Evolutionary conservation across 2,329 filamentous ascomycete species (phyloP).

Genomic region (Thielaviopsis euricoi): DNA sequence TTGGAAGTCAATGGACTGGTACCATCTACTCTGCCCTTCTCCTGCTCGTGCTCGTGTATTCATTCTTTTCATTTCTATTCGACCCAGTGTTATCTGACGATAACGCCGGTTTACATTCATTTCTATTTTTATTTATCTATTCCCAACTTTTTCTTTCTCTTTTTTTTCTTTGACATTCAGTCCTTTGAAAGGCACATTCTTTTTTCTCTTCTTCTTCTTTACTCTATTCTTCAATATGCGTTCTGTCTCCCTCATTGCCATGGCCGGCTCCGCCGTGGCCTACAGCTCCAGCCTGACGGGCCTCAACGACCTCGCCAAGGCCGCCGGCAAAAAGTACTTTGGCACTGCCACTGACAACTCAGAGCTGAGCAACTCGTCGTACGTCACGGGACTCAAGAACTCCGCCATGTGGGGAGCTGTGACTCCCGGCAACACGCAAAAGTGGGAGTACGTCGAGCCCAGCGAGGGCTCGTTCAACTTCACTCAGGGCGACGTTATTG

Average conservation of each 20-base stretch:
- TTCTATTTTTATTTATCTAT: no score
- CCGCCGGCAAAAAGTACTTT: slow-evolving; percentile 40
- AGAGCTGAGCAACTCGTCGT: slow-evolving; percentile 27
- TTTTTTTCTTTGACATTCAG: no score
- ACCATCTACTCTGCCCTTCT: slow-evolving; percentile 5
- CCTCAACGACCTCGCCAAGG: slow-evolving; percentile 32
- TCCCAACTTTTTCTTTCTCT: not conserved
- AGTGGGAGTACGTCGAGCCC: slow-evolving; percentile 47
- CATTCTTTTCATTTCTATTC: no score
- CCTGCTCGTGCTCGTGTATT: not conserved
- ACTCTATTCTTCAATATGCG: slow-evolving; percentile 14
- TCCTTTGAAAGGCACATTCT: not conserved
- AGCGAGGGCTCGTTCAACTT: slow-evolving; percentile 41
- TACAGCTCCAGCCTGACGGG: slow-evolving; percentile 17
- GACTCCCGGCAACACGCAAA: slow-evolving; percentile 42
- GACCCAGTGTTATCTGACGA: not conserved
- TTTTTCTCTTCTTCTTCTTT: not conserved
- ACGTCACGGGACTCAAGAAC: slow-evolving; percentile 34
- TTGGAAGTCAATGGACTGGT: slow-evolving; percentile 8
- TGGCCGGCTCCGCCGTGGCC: slow-evolving; percentile 16
- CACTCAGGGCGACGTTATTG: slow-evolving; percentile 36
- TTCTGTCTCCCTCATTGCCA: slow-evolving; percentile 14
- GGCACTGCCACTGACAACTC: slow-evolving; percentile 42
- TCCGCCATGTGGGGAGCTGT: slow-evolving; percentile 42
- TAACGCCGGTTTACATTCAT: not conserved